These are phyloP conservation scores for Neurospora sp. DNA, from an alignment of 495 filamentous ascomycete genomes.

Conservation along the genomic window DNA sequence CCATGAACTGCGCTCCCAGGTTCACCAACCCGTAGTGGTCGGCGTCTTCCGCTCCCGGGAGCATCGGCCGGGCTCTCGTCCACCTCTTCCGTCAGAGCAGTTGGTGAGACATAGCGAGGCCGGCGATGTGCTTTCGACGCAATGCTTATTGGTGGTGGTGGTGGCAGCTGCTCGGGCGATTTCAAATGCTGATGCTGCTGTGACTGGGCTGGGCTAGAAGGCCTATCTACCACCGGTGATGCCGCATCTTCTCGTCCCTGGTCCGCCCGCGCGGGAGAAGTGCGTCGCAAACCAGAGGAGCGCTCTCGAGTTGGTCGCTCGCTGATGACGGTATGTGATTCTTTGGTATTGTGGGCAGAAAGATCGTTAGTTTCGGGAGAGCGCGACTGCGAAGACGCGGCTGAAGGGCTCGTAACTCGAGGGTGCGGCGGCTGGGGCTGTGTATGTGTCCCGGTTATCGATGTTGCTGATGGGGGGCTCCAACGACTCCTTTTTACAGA, in stretches of 20 bases:
- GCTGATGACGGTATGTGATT: background rate
- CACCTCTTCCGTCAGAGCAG: constrained; percentile 24
- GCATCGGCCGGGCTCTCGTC: constrained; percentile 38
- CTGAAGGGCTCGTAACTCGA: background rate
- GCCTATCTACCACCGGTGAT: background rate
- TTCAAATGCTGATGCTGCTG: background rate
- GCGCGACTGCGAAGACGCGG: background rate
- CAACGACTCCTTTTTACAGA: constrained; percentile 29
- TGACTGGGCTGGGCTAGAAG: background rate
- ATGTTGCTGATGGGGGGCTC: constrained; percentile 4
- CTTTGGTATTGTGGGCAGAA: background rate
- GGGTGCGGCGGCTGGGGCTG: background rate
- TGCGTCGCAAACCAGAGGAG: background rate
- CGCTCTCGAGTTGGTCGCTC: background rate
- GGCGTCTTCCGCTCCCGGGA: constrained; percentile 34
- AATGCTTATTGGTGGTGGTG: background rate
- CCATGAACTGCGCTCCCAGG: constrained; percentile 8
- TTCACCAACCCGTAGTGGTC: constrained; percentile 18
- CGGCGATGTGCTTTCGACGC: background rate
- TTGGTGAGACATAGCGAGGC: constrained; percentile 3
- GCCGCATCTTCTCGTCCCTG: background rate
- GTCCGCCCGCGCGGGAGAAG: background rate
- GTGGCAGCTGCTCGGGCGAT: background rate
- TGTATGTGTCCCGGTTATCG: background rate
- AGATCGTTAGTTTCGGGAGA: background rate